These are phyloP conservation scores for Catharanthus roseus DNA, from an alignment of 257 asterid genomes.

Conservation along the genomic window DNA sequence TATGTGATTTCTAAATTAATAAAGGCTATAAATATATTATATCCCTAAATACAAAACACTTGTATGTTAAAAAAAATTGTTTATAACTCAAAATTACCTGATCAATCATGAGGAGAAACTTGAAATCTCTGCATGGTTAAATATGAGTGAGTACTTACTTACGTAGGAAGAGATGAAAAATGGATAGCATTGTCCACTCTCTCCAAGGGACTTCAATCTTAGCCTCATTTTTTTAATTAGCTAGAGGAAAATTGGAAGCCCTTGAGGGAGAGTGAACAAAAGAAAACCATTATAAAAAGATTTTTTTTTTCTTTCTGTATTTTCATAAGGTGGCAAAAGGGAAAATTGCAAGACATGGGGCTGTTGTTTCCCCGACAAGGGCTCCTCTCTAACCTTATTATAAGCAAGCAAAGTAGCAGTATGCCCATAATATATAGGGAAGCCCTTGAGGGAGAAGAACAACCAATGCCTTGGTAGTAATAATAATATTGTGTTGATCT, in stretches of 20 bases:
- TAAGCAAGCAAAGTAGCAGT: neutral
- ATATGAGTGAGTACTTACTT: too few relatives aligned
- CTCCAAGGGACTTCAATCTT: slow-evolving; percentile 7
- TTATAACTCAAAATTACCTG: too few relatives aligned
- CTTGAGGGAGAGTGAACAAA: slow-evolving; percentile 28
- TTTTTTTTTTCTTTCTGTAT: too few relatives aligned
- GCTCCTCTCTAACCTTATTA: slow-evolving; percentile 24
- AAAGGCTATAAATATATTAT: too few relatives aligned
- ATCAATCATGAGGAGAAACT: too few relatives aligned
- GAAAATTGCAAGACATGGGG: slow-evolving; percentile 23
- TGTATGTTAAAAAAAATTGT: too few relatives aligned
- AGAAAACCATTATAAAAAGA: slow-evolving; percentile 14
- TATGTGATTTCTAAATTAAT: too few relatives aligned
- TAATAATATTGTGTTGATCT: too few relatives aligned
- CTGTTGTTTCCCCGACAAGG: slow-evolving; percentile 25
- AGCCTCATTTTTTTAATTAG: too few relatives aligned
- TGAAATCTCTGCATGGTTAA: too few relatives aligned
- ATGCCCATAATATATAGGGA: slow-evolving; percentile 14
- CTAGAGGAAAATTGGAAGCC: slow-evolving; percentile 9
- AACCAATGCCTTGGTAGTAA: slow-evolving; percentile 32
- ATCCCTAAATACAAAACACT: too few relatives aligned
- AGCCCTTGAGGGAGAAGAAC: slow-evolving; percentile 43
- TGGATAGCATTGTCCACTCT: slow-evolving; percentile 17
- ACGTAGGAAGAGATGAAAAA: too few relatives aligned
- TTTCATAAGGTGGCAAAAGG: neutral